Percentiles rank a stretch among this genome's conserved stretches.
These are phyloP conservation scores for Leucogyrophana mollusca DNA, from an alignment of 768 basidiomycete genomes.

Conservation along the genomic window DNA sequence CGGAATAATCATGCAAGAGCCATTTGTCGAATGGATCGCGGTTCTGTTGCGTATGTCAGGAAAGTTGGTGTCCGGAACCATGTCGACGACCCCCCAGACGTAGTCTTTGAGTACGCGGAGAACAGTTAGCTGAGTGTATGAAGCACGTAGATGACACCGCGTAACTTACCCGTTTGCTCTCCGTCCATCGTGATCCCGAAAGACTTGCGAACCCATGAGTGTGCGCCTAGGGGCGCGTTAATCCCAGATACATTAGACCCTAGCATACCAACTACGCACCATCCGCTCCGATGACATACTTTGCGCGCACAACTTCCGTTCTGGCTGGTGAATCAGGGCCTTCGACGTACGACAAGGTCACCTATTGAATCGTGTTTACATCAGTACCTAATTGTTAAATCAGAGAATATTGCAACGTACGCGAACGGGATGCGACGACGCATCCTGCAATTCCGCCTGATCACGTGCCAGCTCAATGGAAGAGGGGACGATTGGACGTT, in stretches of 20 bases:
- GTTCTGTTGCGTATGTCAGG: conserved; percentile 70
- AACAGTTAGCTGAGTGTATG: not conserved
- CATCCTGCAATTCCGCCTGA: conserved; percentile 32
- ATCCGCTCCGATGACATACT: conserved; percentile 36
- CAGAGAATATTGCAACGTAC: conserved; percentile 8
- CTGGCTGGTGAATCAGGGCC: conserved; percentile 20
- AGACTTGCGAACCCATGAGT: conserved; percentile 46
- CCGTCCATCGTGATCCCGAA: conserved; percentile 46
- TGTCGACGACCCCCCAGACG: conserved; percentile 83
- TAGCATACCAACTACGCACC: conserved; percentile 19
- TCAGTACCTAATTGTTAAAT: not conserved
- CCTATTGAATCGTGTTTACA: not conserved
- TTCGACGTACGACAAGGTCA: conserved; percentile 1
- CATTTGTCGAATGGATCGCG: conserved; percentile 66
- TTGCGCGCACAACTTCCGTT: conserved; percentile 33
- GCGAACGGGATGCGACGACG: conserved; percentile 31
- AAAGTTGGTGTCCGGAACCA: conserved; percentile 68
- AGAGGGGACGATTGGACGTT: conserved; percentile 32
- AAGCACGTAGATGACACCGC: not conserved
- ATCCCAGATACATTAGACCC: not conserved
- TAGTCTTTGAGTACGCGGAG: conserved; percentile 39
- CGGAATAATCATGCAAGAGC: conserved; percentile 74
- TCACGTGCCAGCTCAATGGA: conserved; percentile 35
- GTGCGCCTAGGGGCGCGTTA: conserved; percentile 30
- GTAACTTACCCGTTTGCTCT: conserved; percentile 41